A percentile compares a stretch with the other conserved stretches of the same genome.
Evolutionary conservation across 805 yeast genomes (phyloP).

Genomic region (Saccharomycopsis synnaedendra): DNA sequence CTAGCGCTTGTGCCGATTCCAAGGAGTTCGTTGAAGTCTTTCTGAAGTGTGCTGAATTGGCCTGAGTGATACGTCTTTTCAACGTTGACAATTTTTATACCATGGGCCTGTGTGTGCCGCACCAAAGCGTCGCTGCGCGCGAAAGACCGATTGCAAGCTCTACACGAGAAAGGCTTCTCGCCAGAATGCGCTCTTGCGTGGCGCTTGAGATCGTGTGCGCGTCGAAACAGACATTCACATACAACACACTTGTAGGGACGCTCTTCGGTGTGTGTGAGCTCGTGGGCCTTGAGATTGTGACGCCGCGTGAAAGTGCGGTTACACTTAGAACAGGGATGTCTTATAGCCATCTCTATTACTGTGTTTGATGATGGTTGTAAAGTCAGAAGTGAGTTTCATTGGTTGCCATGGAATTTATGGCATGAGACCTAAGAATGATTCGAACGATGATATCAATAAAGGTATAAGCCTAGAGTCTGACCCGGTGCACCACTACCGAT

Average conservation of each 20-base stretch:
- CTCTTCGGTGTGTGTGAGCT: slow-evolving; percentile 52
- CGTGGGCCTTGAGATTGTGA: slow-evolving; percentile 65
- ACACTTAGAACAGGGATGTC: slow-evolving; percentile 41
- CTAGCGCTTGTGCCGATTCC: too few species aligned
- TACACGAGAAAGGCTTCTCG: slow-evolving; percentile 55
- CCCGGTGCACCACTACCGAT: too few species aligned
- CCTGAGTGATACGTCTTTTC: too few species aligned
- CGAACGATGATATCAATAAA: too few species aligned
- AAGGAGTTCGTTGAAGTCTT: too few species aligned
- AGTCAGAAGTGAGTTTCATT: too few species aligned
- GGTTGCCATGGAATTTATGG: background rate
- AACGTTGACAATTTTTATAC: too few species aligned
- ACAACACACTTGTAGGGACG: slow-evolving; percentile 54
- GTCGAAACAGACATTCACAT: slow-evolving; percentile 53
- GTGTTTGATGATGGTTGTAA: too few species aligned
- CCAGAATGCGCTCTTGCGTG: slow-evolving; percentile 72
- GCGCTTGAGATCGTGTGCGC: slow-evolving; percentile 67
- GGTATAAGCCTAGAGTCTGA: too few species aligned
- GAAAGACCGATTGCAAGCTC: slow-evolving; percentile 49
- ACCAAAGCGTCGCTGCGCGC: slow-evolving; percentile 70
- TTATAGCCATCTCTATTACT: slow-evolving; percentile 2
- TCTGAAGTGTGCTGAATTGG: too few species aligned
- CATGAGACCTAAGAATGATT: background rate
- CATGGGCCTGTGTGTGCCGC: slow-evolving; percentile 22
- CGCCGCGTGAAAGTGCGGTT: slow-evolving; percentile 55